Evolutionary conservation across 768 basidiomycete genomes (phyloP).

Genomic region (Boletellus emodensis): DNA sequence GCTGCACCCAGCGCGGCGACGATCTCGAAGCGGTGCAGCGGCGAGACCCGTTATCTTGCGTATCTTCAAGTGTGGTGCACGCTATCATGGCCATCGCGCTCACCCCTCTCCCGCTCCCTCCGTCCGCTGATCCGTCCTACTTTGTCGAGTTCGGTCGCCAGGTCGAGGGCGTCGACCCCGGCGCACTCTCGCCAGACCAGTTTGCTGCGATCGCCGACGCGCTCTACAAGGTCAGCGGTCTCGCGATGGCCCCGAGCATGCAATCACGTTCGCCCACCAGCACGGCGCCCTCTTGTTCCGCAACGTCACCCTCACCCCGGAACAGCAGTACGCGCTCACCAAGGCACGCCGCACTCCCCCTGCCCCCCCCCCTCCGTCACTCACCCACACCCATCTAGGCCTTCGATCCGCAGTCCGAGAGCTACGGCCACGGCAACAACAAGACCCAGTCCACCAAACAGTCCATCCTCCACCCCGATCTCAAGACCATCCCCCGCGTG

Average conservation of each 20-base stretch:
- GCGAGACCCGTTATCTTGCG: too few relatives aligned
- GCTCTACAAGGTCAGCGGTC: constrained; percentile 62
- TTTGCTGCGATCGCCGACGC: constrained; percentile 66
- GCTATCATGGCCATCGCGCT: constrained; percentile 63
- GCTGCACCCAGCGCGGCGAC: neutral
- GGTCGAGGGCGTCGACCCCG: constrained; percentile 72
- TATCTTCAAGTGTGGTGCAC: neutral
- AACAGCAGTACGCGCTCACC: constrained; percentile 81
- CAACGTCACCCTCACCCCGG: constrained; percentile 62
- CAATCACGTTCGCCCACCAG: constrained; percentile 33
- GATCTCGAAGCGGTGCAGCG: too few relatives aligned
- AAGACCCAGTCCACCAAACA: constrained; percentile 70
- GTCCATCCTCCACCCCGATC: constrained; percentile 83
- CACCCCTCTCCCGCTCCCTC: constrained; percentile 62
- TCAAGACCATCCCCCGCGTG: constrained; percentile 85
- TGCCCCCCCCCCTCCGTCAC: neutral
- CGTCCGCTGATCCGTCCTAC: constrained; percentile 63
- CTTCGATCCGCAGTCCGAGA: constrained; percentile 61
- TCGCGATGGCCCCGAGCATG: neutral
- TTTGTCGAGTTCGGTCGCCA: constrained; percentile 73
- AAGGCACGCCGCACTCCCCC: constrained; percentile 46
- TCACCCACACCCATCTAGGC: constrained; percentile 43
- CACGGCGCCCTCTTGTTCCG: constrained; percentile 75
- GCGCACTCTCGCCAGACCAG: constrained; percentile 51
- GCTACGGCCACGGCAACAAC: constrained; percentile 87